Conservation (phyloP, 108 stramenopile species). For the Cylindrotheca fusiformis region DNA sequence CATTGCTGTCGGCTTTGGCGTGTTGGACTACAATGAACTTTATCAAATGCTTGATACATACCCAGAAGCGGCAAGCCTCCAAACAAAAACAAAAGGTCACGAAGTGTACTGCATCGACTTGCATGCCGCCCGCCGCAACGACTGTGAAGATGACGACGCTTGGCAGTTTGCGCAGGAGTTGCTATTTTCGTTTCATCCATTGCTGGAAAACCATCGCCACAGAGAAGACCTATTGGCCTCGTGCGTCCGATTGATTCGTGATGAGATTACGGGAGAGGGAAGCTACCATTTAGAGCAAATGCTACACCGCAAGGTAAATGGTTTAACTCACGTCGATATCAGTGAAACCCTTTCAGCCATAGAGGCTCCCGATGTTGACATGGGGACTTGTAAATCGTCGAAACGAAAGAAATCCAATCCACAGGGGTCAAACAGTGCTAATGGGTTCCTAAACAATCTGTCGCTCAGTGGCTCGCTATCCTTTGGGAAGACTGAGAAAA, state of each 20-base stretch:
- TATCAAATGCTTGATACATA: slow-evolving; percentile 36
- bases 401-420: neutral
- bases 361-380: slow-evolving; percentile 26
- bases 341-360: slow-evolving; percentile 31
- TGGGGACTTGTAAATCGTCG: neutral
- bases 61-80: slow-evolving; percentile 31
- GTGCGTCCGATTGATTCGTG: slow-evolving; percentile 38
- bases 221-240: slow-evolving; percentile 35
- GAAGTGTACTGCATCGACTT: slow-evolving; percentile 37
- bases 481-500: neutral
- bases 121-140: slow-evolving; percentile 34
- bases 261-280: slow-evolving; percentile 29
- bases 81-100: slow-evolving; percentile 27
- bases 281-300: slow-evolving; percentile 33
- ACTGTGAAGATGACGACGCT: slow-evolving; percentile 26
- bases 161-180: slow-evolving; percentile 42
- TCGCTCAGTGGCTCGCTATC: neutral
- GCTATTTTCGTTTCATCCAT: slow-evolving; percentile 41
- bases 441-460: neutral
- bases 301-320: neutral
- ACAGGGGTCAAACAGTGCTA: neutral
- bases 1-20: slow-evolving; percentile 38
- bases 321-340: slow-evolving; percentile 11
- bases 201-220: slow-evolving; percentile 25
- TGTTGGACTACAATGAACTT: slow-evolving; percentile 27